A percentile compares a stretch with the other conserved stretches of the same genome.
These are phyloP conservation scores for Arxiozyma slooffiae DNA, from an alignment of 1,139 yeast species.

Conservation along the genomic window DNA sequence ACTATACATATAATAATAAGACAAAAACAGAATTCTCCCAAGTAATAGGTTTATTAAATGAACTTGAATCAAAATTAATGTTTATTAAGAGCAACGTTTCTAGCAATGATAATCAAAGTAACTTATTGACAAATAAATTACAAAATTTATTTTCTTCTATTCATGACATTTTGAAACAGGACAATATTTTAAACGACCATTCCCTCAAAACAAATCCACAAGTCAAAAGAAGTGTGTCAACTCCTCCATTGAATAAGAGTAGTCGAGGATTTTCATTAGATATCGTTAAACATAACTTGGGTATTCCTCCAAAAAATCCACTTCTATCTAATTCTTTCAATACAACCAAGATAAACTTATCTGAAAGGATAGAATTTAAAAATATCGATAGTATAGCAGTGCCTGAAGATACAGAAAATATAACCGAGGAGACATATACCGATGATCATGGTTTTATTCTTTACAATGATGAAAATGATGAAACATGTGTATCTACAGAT, in stretches of 20 bases:
- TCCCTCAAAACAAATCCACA: not conserved
- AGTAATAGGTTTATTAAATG: not conserved
- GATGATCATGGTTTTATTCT: not conserved
- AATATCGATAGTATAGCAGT: conserved; percentile 12
- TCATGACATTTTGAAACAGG: not conserved
- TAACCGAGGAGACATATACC: conserved; percentile 3
- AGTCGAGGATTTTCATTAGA: conserved; percentile 10
- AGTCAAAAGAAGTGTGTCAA: not conserved
- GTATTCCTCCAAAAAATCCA: not conserved
- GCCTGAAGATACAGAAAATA: conserved; percentile 4
- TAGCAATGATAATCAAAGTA: not conserved
- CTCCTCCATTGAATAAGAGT: not conserved
- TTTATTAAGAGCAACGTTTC: too few species aligned
- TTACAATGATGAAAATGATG: not conserved
- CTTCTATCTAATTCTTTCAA: not conserved
- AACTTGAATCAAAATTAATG: not conserved
- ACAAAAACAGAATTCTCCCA: not conserved
- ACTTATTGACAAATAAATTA: too few species aligned
- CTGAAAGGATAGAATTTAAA: conserved; percentile 14
- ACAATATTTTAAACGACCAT: too few species aligned
- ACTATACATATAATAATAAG: too few species aligned
- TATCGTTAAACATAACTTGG: conserved; percentile 4
- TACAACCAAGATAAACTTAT: conserved; percentile 6
- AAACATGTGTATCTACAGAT: not conserved
- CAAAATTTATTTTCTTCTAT: not conserved